Conservation (phyloP, 768 basidiomycete species). For the Suillus bovinus region DNA sequence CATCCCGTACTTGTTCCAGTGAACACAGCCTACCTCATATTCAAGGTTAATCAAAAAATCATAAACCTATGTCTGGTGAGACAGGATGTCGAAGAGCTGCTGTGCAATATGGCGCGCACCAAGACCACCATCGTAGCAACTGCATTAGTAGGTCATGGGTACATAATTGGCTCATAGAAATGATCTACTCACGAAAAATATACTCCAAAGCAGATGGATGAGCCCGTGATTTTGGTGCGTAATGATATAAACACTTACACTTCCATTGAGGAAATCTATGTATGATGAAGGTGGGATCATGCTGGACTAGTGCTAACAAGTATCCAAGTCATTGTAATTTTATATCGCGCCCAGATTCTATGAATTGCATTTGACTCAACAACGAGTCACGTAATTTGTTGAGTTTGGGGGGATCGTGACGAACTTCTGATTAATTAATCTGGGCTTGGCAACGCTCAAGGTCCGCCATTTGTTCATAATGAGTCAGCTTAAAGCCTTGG, state of each 20-base stretch:
- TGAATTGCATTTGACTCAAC: too few species aligned
- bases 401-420: too few species aligned
- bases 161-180: neutral
- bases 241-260: neutral
- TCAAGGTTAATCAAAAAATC: neutral
- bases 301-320: neutral
- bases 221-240: neutral
- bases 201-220: neutral
- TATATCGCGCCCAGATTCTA: too few species aligned
- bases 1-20: neutral
- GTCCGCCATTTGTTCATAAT: too few species aligned
- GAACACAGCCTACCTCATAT: neutral
- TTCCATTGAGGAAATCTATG: neutral
- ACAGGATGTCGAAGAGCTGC: neutral
- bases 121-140: neutral
- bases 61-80: neutral
- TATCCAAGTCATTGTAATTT: too few species aligned
- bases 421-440: too few species aligned
- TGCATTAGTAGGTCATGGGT: neutral
- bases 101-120: neutral
- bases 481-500: too few species aligned
- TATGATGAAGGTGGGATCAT: neutral
- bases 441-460: too few species aligned
- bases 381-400: too few species aligned
- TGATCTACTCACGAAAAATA: neutral